A percentile compares a stretch with the other conserved stretches of the same genome.
Conservation (phyloP, 2,329 filamentous ascomycete genomes). For the Furcasterigmium sp. region DNA sequence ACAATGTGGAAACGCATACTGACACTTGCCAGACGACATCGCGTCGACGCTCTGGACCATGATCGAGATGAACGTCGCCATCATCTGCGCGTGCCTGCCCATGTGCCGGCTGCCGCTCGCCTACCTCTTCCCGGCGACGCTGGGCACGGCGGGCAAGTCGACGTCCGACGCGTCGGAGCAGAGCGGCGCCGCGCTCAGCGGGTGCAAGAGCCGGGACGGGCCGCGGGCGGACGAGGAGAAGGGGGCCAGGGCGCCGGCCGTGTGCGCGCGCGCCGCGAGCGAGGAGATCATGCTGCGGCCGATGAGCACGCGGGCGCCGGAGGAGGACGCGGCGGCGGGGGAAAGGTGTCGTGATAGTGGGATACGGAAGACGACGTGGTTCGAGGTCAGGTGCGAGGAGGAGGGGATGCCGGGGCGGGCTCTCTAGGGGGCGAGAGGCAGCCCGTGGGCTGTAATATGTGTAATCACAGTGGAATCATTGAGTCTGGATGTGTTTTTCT, state of each 20-base stretch:
- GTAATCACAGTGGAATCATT: too few species aligned
- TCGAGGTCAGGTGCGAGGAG: constrained; percentile 27
- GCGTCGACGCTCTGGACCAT: constrained; percentile 32
- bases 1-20: too few species aligned
- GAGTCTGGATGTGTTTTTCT: too few species aligned
- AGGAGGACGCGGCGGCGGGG: constrained; percentile 4
- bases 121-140: constrained; percentile 27
- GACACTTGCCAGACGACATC: constrained; percentile 20
- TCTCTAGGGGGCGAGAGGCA: not conserved
- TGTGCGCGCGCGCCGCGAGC: constrained; percentile 22
- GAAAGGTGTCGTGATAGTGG: constrained; percentile 13
- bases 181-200: constrained; percentile 8
- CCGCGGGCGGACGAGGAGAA: constrained; percentile 23
- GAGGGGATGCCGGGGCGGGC: not conserved
- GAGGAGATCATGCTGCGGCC: constrained; percentile 27
- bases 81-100: constrained; percentile 32
- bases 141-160: constrained; percentile 13
- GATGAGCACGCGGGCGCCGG: constrained; percentile 7
- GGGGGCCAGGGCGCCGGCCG: constrained; percentile 17
- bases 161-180: constrained; percentile 6
- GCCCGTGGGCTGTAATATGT: too few species aligned
- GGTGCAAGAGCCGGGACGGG: constrained; percentile 16
- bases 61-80: constrained; percentile 31
- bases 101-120: constrained; percentile 33
- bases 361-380: constrained; percentile 30